Evolutionary conservation across 2,329 filamentous ascomycete species (phyloP), one percentile per base, ranked within the genome.

Genomic region (Colletotrichum sp.): DNA sequence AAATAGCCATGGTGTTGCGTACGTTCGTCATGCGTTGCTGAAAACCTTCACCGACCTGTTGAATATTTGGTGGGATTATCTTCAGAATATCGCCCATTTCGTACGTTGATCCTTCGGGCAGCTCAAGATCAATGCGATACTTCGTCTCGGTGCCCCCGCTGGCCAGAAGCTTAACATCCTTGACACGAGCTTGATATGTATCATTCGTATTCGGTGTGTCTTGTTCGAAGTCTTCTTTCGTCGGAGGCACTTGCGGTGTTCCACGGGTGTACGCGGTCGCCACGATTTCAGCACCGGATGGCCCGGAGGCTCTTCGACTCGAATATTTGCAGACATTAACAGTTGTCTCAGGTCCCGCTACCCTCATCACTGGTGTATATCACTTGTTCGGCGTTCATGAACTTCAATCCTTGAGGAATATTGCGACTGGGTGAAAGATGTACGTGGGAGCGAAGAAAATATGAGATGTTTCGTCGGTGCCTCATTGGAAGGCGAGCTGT

Each of bases 141-240:
- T 1, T 52, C n/a, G 0, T 4, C n/a, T 21, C 3, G 10, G 0
- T 0, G 12, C 12, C n/a, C 7, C 3, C 2, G n/a, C 0, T 24
- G 0, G n/a, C n/a, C n/a, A 52, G n/a, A 52, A 52, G n/a, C 43
- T 21, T 13, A 1, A 52, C 43, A 0, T 52, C 2, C 2, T 52
- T 24, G 6, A 52, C 6, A 52, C n/a, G n/a, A 21, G 43, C 43
- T 13, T 52, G 10, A 52, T 13, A 3, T 13, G n/a, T 12, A 7
- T 13, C n/a, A 52, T 52, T 52, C 2, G n/a, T 21, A 0, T 0
- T 52, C 5, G n/a, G n/a, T 1, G 1, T 52, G 2, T 21, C 2
- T 52, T 52, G 2, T 7, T 7, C 10, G 0, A 52, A 13, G 0
- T 5, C 0, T 52, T 21, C n/a, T 52, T 1, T 21, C n/a, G 1